These are phyloP conservation scores for Gaertneriomyces sp. DNA, from an alignment of 192 early-diverging fungal species.

Conservation along the genomic window DNA sequence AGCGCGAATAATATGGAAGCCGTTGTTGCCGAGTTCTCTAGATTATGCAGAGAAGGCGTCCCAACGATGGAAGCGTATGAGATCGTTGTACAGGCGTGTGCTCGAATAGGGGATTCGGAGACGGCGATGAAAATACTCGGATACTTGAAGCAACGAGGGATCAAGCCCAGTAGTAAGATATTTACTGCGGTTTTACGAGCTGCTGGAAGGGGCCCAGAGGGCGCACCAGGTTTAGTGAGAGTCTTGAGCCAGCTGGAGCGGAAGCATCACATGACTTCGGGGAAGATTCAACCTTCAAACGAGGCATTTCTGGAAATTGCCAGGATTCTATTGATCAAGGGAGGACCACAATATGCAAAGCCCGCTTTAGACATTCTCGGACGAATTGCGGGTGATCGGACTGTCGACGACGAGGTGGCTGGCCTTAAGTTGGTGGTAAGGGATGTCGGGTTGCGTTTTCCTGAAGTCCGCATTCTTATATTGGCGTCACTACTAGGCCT, in stretches of 20 bases:
- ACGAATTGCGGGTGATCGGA: neutral
- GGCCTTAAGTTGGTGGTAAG: neutral
- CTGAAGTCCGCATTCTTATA: neutral
- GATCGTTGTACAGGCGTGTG: conserved; percentile 9
- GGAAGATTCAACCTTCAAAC: neutral
- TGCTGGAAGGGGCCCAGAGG: conserved; percentile 7
- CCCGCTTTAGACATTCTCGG: neutral
- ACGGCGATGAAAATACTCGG: conserved; percentile 9
- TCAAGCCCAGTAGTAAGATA: neutral
- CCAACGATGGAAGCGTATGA: conserved; percentile 1
- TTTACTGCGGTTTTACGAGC: conserved; percentile 3
- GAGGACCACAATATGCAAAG: neutral
- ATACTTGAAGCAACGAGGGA: neutral
- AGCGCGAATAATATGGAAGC: too few species aligned
- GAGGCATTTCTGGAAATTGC: neutral
- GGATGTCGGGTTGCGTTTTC: neutral
- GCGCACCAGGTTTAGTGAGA: neutral
- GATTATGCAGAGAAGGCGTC: neutral
- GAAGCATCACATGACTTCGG: neutral
- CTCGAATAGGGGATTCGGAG: conserved; percentile 11
- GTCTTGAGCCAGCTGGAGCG: neutral
- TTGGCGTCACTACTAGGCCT: too few species aligned
- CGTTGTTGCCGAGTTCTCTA: conserved; percentile 1
- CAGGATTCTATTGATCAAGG: neutral
- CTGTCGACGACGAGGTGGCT: neutral